Percentiles rank a stretch among this genome's conserved stretches.
These are phyloP conservation scores for Cryptococcus sp. DNA, from an alignment of 1,284 basidiomycete species.

Conservation along the genomic window DNA sequence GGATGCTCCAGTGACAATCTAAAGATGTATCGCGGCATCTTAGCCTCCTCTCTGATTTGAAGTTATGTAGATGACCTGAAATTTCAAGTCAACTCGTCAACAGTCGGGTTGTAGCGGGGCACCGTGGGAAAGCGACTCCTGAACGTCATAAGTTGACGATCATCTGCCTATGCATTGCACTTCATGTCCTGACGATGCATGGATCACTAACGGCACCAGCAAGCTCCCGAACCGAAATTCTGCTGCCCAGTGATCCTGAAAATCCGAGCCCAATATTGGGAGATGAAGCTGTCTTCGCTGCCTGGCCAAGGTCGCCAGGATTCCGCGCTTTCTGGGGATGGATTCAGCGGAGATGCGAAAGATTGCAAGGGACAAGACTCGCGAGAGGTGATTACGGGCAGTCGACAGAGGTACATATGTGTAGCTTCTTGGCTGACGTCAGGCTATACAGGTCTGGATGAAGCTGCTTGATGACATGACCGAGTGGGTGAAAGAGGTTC, in stretches of 20 bases:
- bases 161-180: background rate
- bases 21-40: conserved; percentile 58
- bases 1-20: conserved; percentile 73
- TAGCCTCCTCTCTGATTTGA: background rate
- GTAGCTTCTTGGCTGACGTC: conserved; percentile 36
- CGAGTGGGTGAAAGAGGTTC: conserved; percentile 76
- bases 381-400: conserved; percentile 15
- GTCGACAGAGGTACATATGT: conserved; percentile 37
- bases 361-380: conserved; percentile 60
- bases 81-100: conserved; percentile 3
- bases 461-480: conserved; percentile 65
- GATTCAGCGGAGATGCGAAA: conserved; percentile 65
- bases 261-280: conserved; percentile 25
- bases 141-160: background rate
- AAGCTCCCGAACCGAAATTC: background rate
- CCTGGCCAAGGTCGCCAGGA: conserved; percentile 65
- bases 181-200: too few species aligned
- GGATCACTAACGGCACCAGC: too few species aligned
- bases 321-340: conserved; percentile 70
- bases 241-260: conserved; percentile 21
- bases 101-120: background rate
- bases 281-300: conserved; percentile 62
- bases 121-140: conserved; percentile 6
- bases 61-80: background rate
- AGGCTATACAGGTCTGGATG: conserved; percentile 47